Evolutionary conservation across 768 basidiomycete genomes (phyloP), one percentile per base, ranked within the genome.

Genomic region (Agaricus bisporus): DNA sequence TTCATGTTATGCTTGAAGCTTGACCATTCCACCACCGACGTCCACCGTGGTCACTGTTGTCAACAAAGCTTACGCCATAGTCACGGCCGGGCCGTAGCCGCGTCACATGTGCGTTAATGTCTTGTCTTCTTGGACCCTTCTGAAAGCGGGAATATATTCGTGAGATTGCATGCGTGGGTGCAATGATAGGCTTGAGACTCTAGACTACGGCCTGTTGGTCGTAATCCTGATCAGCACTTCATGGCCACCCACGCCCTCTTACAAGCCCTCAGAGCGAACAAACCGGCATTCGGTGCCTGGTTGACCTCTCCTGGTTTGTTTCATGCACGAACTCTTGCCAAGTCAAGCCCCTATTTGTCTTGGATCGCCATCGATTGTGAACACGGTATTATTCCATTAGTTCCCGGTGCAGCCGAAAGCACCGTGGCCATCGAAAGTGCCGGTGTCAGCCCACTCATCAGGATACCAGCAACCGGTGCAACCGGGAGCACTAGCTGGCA

Each of bases 301-400:
- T 66, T 85, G 32, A 83, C 81, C 2, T 63, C 81, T 6, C 79
- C 82, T 1, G 81, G 83, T n/a, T 63, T 70, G 6, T 74, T 82
- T 59, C 73, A 79, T 57, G 83, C 83, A 4, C 75, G 84, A 25
- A 74, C 76, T 2, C 75, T 83, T 41, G 84, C 83, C 0, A 70
- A 74, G 54, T 75, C 84, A 20, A 79, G 76, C 57, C 67, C 68
- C 3, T 70, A 81, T 62, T 65, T 85, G 9, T 80, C 82, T 0
- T 86, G 84, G 83, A 70, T 88, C 25, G 64, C 76, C 43, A 68
- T 88, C 58, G 85, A 87, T 62, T 83, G 83, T 61, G 85, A 87
- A 64, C 85, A 86, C 60, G 84, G 85, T 1, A 66, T 83, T 32
- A 72, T 79, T 0, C 70, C 81, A 3, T 64, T 85, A 39, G 71